Base-by-base conservation (phyloP, 164 flowering plant species). In the Chloranthus sessilifolius region DNA sequence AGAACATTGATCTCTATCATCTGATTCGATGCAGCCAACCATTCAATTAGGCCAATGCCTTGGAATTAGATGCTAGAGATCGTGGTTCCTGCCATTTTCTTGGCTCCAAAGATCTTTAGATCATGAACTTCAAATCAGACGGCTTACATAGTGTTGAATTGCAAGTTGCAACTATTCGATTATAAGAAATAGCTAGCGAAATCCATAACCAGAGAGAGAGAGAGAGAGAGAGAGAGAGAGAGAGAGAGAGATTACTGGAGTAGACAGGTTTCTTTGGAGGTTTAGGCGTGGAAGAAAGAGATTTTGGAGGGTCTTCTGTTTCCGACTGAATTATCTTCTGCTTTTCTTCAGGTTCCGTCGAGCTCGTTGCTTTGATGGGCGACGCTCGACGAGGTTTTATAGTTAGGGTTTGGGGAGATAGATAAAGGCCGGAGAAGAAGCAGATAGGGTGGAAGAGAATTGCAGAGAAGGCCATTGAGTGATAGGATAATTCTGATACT, bases 261-360 rank as follows among this genome's bases (percentile, higher is more conserved):
- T 74, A 84, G 20, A 81, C 85, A 3, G 88, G 88, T 59, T 75
- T 84, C 43, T 75, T 77, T 38, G 75, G 80, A 5, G 6, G 42
- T 53, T 57, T 61, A 22, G 74, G 8, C 3, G 48, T 28, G 10
- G 68, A 12, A 45, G 70, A 42, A 14, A 65, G 60, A 23, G 71
- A 35, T 27, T 50, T 47, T 8, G 64, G 37, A 17, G 65, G 33
- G 7, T 59, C 73, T 30, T 59, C 59, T 12, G 42, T 55, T n/a
- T 62, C 37, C 17, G 63, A 44, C 60, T 71, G 60, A 15, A 46
- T 37, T 15, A 43, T 35, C 59, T 65, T 70, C 19, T 64, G 64
- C 56, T 61, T 69, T 30, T 58, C 70, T 39, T 43, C 47, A 0
- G 85, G 47, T 44, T 73, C 79, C 1, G 72, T 59, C 0, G 66